Conservation (phyloP, 2,329 filamentous ascomycete species). For the Davidsoniella eucalypti region DNA sequence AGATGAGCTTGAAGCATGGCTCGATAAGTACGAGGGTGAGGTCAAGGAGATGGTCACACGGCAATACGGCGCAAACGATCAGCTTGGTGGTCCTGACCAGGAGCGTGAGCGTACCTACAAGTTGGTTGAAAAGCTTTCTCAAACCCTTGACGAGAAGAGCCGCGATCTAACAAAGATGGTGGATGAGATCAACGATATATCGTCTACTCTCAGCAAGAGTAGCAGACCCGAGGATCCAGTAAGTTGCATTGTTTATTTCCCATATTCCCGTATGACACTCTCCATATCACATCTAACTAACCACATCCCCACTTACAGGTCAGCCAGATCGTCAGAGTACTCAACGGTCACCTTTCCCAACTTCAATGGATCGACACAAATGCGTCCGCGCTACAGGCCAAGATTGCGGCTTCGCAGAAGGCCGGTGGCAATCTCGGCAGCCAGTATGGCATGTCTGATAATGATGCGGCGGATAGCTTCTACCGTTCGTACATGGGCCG, state of each 20-base stretch:
- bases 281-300: conserved; percentile 7
- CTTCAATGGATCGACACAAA: conserved; percentile 87
- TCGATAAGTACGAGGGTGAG: conserved; percentile 82
- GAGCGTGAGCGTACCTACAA: conserved; percentile 95
- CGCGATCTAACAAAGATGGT: conserved; percentile 92
- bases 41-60: conserved; percentile 77
- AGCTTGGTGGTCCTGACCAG: conserved; percentile 75
- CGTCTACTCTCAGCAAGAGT: conserved; percentile 75
- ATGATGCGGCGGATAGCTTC: conserved; percentile 71
- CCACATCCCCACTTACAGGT: conserved; percentile 35
- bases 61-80: conserved; percentile 59
- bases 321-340: conserved; percentile 85
- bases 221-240: conserved; percentile 78
- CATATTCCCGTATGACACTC: background rate
- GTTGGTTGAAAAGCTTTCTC: conserved; percentile 80
- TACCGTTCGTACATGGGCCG: conserved; percentile 75
- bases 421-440: conserved; percentile 46
- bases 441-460: conserved; percentile 43
- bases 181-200: conserved; percentile 90
- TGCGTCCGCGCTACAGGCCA: conserved; percentile 61
- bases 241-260: conserved; percentile 24
- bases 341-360: conserved; percentile 84
- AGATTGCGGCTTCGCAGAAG: conserved; percentile 71
- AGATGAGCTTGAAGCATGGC: conserved; percentile 71
- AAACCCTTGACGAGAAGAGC: conserved; percentile 83